Evolutionary conservation across 2,329 filamentous ascomycete species (phyloP), one percentile per base, ranked within the genome.

Genomic region (Akanthomyces muscarius): DNA sequence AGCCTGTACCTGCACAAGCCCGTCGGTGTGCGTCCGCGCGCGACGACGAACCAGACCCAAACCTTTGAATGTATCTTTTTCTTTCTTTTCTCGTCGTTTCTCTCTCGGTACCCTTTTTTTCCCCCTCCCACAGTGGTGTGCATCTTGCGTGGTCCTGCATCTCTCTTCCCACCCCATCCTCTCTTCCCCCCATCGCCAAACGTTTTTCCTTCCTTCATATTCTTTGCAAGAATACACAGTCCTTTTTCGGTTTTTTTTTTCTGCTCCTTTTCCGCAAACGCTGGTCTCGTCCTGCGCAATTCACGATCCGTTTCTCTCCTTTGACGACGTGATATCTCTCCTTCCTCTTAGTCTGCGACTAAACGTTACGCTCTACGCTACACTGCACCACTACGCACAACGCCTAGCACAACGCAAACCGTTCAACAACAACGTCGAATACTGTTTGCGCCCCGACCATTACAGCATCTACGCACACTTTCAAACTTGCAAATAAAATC

Each of bases 311-410:
- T 62, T 56, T 59, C 62, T 59, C 52, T 50, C 52, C 38, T 59
- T 30, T 59, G 50, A 61, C 53, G 57, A 59, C 58, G 54, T 64
- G 48, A 44, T 52, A 57, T 56, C 38, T 61, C 42, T 62, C 57
- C n/a, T 21, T 42, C 41, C 36, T 55, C 45, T 53, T 57, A 62
- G 60, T 62, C 60, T 51, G 60, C 4, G 60, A 62, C 60, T 62
- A 62, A 23, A 55, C 25, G 4, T 16, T 21, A 41, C 60, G 42
- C 44, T 52, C 23, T 44, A 62, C 60, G 58, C 47, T n/a, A 61
- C 60, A 42, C 33, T 28, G 3, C 44, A 59, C 33, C 11, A 33
- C 45, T 5, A 48, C 30, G n/a, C 41, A 30, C 30, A 53, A 47
- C 50, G 59, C 25, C 45, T 50, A 51, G 23, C 14, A 42, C 38